Conservation (phyloP, 1,284 basidiomycete genomes). For the Ceratobasidium sp. region DNA sequence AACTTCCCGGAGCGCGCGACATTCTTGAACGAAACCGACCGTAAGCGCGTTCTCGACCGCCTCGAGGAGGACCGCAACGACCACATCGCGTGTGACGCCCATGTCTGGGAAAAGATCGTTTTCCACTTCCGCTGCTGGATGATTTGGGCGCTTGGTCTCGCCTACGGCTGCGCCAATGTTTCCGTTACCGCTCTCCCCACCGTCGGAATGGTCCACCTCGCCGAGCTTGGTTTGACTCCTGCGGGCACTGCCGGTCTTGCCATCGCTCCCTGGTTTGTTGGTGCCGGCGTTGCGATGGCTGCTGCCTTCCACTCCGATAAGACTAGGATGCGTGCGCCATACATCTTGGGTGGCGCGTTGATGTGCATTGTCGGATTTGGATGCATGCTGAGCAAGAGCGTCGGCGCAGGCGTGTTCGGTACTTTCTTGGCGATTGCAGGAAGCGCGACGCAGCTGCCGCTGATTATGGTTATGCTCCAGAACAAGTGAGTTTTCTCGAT, state of each 20-base stretch:
- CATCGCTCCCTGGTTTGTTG: conserved; percentile 27
- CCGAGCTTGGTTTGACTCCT: conserved; percentile 19
- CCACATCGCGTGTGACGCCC: conserved; percentile 31
- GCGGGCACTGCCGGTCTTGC: conserved; percentile 20
- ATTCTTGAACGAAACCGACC: conserved; percentile 30
- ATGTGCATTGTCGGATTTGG: conserved; percentile 36
- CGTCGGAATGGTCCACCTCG: conserved; percentile 21
- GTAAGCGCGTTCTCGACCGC: conserved; percentile 41
- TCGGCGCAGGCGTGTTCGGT: conserved; percentile 31
- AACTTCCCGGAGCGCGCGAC: conserved; percentile 36
- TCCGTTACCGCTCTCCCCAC: conserved; percentile 25
- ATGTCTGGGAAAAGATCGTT: conserved; percentile 39
- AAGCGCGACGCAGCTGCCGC: conserved; percentile 25
- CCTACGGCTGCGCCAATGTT: conserved; percentile 36
- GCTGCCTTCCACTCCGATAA: conserved; percentile 23
- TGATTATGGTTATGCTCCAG: conserved; percentile 42
- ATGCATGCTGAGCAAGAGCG: conserved; percentile 38
- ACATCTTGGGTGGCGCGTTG: conserved; percentile 21
- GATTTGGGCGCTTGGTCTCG: conserved; percentile 41
- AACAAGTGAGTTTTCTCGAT: conserved; percentile 25
- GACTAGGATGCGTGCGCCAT: conserved; percentile 25
- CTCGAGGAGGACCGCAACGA: conserved; percentile 41
- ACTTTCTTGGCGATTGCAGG: conserved; percentile 36
- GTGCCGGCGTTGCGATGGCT: conserved; percentile 7
- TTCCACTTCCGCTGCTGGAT: conserved; percentile 41